Evolutionary conservation across 1,284 basidiomycete species (phyloP).

Genomic region (Violaceomyces palustris): DNA sequence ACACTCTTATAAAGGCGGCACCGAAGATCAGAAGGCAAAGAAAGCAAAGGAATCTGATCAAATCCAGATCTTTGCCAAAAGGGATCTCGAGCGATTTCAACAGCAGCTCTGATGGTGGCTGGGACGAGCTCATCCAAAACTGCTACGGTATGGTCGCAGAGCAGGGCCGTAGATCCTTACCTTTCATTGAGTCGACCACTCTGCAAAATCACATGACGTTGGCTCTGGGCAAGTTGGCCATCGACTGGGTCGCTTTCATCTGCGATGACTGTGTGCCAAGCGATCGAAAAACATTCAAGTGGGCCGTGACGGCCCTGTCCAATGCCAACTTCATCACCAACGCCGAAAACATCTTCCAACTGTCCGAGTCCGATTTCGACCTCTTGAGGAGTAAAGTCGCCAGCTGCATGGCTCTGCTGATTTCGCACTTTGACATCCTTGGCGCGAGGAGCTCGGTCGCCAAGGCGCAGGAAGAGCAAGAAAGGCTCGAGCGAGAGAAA

Average conservation of each 20-base stretch:
- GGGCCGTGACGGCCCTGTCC: slow-evolving; percentile 94
- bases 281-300: slow-evolving; percentile 93
- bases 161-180: slow-evolving; percentile 57
- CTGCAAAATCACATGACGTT: slow-evolving; percentile 45
- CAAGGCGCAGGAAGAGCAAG: slow-evolving; percentile 46
- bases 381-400: slow-evolving; percentile 86
- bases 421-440: slow-evolving; percentile 91
- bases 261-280: slow-evolving; percentile 96
- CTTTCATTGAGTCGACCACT: slow-evolving; percentile 46
- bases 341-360: slow-evolving; percentile 75
- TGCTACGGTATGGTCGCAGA: slow-evolving; percentile 94
- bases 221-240: slow-evolving; percentile 40
- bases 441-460: slow-evolving; percentile 48
- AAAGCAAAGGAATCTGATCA: too few species aligned
- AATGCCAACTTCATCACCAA: slow-evolving; percentile 86
- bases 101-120: slow-evolving; percentile 19
- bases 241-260: slow-evolving; percentile 88
- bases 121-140: slow-evolving; percentile 76
- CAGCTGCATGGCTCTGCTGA: slow-evolving; percentile 90
- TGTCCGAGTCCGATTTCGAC: slow-evolving; percentile 73
- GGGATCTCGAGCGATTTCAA: too few species aligned
- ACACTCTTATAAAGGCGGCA: slow-evolving; percentile 76
- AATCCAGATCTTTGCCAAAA: too few species aligned
- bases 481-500: slow-evolving; percentile 38
- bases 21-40: slow-evolving; percentile 35